A percentile compares a stretch with the other conserved stretches of the same genome.
Conservation (phyloP, 2,329 filamentous ascomycete species). For the Monilinia fructigena region DNA sequence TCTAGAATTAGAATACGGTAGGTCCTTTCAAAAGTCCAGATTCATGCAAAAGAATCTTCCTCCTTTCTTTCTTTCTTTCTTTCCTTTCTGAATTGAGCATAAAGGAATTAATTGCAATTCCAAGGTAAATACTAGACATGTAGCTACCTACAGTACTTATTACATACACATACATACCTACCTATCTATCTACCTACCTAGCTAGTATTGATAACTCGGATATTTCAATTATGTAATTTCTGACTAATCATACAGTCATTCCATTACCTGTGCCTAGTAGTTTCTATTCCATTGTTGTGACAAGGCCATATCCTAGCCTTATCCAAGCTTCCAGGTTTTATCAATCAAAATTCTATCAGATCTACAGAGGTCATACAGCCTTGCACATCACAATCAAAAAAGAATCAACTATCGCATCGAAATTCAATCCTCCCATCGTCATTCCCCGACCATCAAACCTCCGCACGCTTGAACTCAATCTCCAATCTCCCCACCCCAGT, state of each 20-base stretch:
- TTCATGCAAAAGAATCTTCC: background rate
- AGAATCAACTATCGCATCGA: background rate
- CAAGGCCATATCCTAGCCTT: background rate
- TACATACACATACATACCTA: too few species aligned
- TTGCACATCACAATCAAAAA: background rate
- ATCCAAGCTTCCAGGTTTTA: background rate
- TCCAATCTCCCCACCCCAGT: too few species aligned
- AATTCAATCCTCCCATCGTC: background rate
- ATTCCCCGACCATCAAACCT: conserved; percentile 3
- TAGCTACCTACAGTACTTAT: too few species aligned
- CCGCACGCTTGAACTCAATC: conserved; percentile 1
- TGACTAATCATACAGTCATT: background rate
- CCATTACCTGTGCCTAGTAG: too few species aligned
- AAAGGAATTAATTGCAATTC: too few species aligned
- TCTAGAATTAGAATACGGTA: conserved; percentile 7
- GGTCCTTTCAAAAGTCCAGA: background rate
- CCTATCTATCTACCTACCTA: too few species aligned
- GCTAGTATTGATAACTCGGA: background rate
- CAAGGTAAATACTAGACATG: too few species aligned
- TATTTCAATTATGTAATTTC: background rate
- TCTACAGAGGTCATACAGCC: background rate
- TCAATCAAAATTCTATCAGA: background rate
- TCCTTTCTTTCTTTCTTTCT: background rate
- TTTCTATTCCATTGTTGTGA: too few species aligned
- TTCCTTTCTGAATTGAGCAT: too few species aligned